Evolutionary conservation across 2,329 filamentous ascomycete genomes (phyloP).

Genomic region (Thielaviopsis punctulata): DNA sequence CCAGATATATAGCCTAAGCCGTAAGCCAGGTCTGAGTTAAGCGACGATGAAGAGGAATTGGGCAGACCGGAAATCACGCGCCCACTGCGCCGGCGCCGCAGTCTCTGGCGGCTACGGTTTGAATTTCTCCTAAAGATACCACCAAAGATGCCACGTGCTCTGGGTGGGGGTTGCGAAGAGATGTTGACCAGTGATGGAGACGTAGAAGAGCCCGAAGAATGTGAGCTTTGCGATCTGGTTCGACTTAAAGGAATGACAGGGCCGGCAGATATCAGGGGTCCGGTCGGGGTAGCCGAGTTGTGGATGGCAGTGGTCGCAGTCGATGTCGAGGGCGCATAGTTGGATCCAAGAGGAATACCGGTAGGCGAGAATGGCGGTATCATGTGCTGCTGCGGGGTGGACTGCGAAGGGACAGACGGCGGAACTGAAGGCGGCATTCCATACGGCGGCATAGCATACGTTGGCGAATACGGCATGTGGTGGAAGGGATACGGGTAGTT

Average conservation of each 20-base stretch:
- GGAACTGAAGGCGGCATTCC: neutral
- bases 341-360: conserved; percentile 3
- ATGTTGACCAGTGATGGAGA: conserved; percentile 49
- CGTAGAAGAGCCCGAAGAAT: conserved; percentile 30
- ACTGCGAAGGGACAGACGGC: conserved; percentile 2
- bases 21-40: conserved; percentile 53
- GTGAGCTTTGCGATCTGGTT: conserved; percentile 13
- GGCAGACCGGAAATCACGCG: conserved; percentile 37
- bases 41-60: conserved; percentile 49
- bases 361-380: conserved; percentile 3
- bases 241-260: neutral
- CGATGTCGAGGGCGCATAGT: conserved; percentile 4
- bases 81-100: conserved; percentile 19
- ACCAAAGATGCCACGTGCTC: conserved; percentile 36
- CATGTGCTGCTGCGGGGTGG: conserved; percentile 9
- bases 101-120: conserved; percentile 29
- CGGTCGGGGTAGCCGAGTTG: neutral
- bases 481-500: conserved; percentile 8
- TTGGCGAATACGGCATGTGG: conserved; percentile 6
- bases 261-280: neutral
- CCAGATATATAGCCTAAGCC: conserved; percentile 40
- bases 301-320: conserved; percentile 2
- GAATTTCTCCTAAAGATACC: conserved; percentile 45
- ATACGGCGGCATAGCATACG: neutral
- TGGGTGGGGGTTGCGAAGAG: conserved; percentile 33